These are phyloP conservation scores for Cruciata laevipes DNA, from an alignment of 257 asterid genomes.

Conservation along the genomic window DNA sequence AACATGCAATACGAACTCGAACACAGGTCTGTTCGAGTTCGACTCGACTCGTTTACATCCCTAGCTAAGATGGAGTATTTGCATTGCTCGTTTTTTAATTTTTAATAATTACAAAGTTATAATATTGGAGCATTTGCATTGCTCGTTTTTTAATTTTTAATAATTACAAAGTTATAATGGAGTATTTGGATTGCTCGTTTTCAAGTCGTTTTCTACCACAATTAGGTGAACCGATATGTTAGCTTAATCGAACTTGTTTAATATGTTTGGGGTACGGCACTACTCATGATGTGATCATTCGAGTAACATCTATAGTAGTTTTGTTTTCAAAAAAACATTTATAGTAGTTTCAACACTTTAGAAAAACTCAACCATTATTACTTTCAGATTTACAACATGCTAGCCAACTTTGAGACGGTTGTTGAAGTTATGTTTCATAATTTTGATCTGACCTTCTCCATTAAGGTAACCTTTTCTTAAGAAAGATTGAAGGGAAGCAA, in stretches of 20 bases:
- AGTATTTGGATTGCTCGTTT: background rate
- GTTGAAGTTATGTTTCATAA: background rate
- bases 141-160: no score
- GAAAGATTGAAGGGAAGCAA: no score
- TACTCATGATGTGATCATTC: background rate
- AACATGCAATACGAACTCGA: no score
- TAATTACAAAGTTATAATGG: background rate
- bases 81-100: no score
- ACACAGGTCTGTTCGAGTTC: no score
- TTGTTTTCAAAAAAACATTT: no score
- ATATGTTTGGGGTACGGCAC: background rate
- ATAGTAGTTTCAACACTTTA: background rate
- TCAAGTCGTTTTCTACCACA: background rate
- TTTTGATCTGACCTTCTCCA: background rate
- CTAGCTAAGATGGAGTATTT: no score
- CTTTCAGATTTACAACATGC: background rate
- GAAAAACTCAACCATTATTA: background rate
- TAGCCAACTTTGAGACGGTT: background rate
- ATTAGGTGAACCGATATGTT: background rate
- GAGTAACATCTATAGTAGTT: background rate
- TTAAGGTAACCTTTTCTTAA: no score
- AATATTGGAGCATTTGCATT: no score
- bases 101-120: no score
- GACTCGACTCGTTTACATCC: no score
- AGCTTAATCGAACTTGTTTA: background rate